Percentiles rank a stretch among this genome's conserved stretches.
These are phyloP conservation scores for Macadamia integrifolia DNA, from an alignment of 164 flowering plant species.

Conservation along the genomic window DNA sequence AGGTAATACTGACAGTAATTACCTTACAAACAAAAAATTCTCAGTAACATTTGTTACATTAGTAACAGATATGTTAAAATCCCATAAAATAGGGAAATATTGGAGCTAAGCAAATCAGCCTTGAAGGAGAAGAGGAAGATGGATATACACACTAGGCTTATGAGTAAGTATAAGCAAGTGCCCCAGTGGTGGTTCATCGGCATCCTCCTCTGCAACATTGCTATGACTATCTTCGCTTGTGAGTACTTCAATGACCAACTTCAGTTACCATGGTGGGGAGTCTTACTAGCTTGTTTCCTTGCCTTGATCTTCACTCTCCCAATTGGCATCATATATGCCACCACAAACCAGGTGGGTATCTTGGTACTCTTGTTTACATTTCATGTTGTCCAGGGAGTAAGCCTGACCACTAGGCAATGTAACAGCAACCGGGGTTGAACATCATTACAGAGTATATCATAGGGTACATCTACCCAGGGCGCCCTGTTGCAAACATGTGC, in stretches of 20 bases:
- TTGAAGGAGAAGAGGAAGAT: conserved; percentile 43
- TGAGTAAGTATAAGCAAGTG: conserved; percentile 66
- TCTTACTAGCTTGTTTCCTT: conserved; percentile 59
- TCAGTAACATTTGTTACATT: too few relatives aligned
- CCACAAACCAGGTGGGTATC: conserved; percentile 65
- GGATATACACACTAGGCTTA: conserved; percentile 73
- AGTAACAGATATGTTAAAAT: too few relatives aligned
- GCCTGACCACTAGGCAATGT: not conserved
- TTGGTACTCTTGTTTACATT: not conserved
- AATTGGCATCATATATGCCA: conserved; percentile 82
- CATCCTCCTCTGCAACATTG: conserved; percentile 57
- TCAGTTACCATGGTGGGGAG: conserved; percentile 93
- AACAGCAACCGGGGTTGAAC: conserved; percentile 64
- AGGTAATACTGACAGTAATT: conserved; percentile 31
- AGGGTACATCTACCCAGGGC: conserved; percentile 76
- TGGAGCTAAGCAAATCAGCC: conserved; percentile 58
- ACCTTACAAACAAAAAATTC: too few relatives aligned
- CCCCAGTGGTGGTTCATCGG: conserved; percentile 79
- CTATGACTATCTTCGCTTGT: conserved; percentile 52
- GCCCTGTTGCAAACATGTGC: conserved; percentile 86
- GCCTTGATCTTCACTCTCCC: conserved; percentile 85
- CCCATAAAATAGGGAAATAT: conserved; percentile 46
- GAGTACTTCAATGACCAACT: conserved; percentile 65
- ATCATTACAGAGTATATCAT: conserved; percentile 73
- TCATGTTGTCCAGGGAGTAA: too few relatives aligned